Evolutionary conservation across 2,329 filamentous ascomycete genomes (phyloP).

Genomic region (Byssothecium circinans): DNA sequence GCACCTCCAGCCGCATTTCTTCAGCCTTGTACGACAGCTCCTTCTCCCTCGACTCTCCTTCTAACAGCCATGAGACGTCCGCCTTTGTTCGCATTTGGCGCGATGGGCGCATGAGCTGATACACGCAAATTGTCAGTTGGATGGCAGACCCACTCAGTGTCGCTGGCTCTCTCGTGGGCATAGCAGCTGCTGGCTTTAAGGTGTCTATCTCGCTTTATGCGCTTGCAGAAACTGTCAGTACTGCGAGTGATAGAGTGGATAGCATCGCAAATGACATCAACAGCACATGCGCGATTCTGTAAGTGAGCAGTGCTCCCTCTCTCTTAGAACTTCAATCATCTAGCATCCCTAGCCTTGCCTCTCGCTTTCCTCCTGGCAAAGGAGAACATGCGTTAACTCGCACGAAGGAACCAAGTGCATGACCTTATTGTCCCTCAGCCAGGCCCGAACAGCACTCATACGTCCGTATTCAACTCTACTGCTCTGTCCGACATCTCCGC

Average conservation of each 20-base stretch:
- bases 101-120: too few species aligned
- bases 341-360: background rate
- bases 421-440: conserved; percentile 7
- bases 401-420: conserved; percentile 7
- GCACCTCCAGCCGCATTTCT: too few species aligned
- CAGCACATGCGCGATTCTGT: conserved; percentile 12
- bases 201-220: conserved; percentile 9
- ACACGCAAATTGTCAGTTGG: too few species aligned
- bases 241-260: background rate
- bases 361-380: background rate
- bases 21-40: too few species aligned
- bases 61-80: too few species aligned
- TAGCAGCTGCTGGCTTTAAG: conserved; percentile 7
- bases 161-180: conserved; percentile 9
- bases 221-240: conserved; percentile 10
- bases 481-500: background rate
- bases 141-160: conserved; percentile 17
- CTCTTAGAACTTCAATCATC: background rate
- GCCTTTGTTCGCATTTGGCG: too few species aligned
- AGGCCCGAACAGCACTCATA: conserved; percentile 3
- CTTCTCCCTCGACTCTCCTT: too few species aligned
- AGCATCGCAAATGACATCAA: conserved; percentile 13
- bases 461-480: conserved; percentile 5
- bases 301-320: background rate
- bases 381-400: background rate